phyloP scores from a whole-genome alignment of 2,329 filamentous ascomycete genomes.

The Moelleriella libera region DNA sequence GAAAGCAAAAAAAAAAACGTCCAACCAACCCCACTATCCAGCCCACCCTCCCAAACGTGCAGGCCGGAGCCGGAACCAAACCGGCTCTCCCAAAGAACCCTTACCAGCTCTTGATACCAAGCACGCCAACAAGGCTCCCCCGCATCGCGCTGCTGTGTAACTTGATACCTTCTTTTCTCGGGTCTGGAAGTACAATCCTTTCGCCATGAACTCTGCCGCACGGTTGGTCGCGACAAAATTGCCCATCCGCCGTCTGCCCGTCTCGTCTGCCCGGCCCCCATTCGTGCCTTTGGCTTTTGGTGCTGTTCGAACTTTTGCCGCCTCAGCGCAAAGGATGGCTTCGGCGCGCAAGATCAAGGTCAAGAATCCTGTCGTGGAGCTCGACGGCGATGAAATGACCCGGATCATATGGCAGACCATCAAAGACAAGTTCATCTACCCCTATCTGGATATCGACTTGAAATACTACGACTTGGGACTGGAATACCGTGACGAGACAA shows the following conservation, averaged over 20 bases:
- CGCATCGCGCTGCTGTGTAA: too few species aligned
- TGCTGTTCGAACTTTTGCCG: constrained; percentile 29
- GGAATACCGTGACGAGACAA: constrained; percentile 87
- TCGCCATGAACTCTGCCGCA: constrained; percentile 14
- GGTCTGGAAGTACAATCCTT: neutral
- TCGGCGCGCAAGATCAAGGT: constrained; percentile 83
- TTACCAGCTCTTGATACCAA: too few species aligned
- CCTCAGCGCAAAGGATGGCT: constrained; percentile 56
- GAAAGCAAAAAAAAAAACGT: too few species aligned
- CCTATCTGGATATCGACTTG: constrained; percentile 91
- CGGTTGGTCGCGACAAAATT: constrained; percentile 14
- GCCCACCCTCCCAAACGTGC: too few species aligned
- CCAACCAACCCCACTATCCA: too few species aligned
- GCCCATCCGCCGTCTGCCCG: constrained; percentile 14
- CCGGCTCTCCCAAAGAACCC: too few species aligned
- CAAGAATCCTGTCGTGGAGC: constrained; percentile 96
- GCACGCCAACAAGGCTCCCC: too few species aligned
- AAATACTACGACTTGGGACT: constrained; percentile 97
- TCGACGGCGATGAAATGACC: constrained; percentile 94
- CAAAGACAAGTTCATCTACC: constrained; percentile 97
- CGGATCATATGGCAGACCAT: constrained; percentile 98
- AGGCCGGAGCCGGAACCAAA: too few species aligned
- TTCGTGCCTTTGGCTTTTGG: constrained; percentile 27
- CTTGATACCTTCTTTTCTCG: too few species aligned
- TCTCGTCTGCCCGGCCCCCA: constrained; percentile 14